phyloP scores from a whole-genome alignment of 106 monocot genomes.

The Allium cepa region DNA sequence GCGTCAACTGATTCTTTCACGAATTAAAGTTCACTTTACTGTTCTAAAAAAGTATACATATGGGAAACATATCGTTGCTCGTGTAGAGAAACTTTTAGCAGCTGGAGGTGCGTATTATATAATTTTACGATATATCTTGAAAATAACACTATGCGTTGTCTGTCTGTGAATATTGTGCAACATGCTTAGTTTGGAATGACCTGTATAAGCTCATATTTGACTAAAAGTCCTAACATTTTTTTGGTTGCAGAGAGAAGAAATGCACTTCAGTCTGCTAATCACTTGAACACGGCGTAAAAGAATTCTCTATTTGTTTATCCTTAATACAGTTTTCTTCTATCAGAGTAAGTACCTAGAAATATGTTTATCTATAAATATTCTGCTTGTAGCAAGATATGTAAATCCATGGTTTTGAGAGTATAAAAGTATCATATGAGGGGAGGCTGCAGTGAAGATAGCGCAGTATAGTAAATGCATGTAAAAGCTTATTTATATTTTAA shows the following conservation, averaged over 20 bases:
- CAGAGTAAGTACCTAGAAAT: constrained; percentile 18
- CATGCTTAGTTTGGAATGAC: too few species aligned
- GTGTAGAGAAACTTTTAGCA: constrained; percentile 90
- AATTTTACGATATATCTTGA: background rate
- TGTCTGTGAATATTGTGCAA: background rate
- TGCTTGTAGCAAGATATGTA: constrained; percentile 50
- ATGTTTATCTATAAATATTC: constrained; percentile 26
- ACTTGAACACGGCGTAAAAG: constrained; percentile 28
- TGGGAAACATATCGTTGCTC: constrained; percentile 91
- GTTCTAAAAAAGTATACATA: constrained; percentile 90
- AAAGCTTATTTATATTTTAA: constrained; percentile 1
- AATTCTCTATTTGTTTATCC: constrained; percentile 33
- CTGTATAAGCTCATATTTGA: too few species aligned
- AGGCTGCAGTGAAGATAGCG: constrained; percentile 15
- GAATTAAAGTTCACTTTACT: constrained; percentile 74
- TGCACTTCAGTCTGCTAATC: constrained; percentile 37
- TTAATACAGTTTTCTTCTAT: constrained; percentile 10
- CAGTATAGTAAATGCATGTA: constrained; percentile 24
- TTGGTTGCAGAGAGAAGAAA: constrained; percentile 65
- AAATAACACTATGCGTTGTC: background rate
- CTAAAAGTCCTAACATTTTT: background rate
- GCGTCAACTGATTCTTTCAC: constrained; percentile 69
- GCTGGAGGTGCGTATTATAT: constrained; percentile 52
- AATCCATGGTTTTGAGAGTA: constrained; percentile 36
- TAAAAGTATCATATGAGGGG: constrained; percentile 14